Base-by-base conservation (phyloP, 2,329 filamentous ascomycete species). In the Aspergillus floridensis region DNA sequence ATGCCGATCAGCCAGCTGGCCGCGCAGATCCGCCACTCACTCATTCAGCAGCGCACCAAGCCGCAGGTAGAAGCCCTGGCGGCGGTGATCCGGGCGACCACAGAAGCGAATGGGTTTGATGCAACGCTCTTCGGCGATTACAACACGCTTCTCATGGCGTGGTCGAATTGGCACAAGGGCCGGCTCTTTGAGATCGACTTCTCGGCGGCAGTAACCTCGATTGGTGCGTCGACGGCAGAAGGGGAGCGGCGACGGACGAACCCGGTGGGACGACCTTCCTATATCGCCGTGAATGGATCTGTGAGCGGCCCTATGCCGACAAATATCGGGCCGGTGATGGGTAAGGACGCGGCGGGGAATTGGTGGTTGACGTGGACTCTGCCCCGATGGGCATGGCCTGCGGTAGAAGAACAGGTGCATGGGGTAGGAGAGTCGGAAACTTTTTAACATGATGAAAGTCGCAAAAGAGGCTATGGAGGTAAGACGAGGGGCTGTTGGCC, bases 101-200 rank as follows among this genome's bases (percentile, higher is more conserved):
- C 14, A 4, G 38, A 44, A n/a, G n/a, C 38, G 38, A 16, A 44
- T 5, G 38, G 38, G 7, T 16, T 44, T 8, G 38, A 44, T 16
- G 38, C 38, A 5, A 44, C 72, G 2, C 41, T 73, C 1, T 75
- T 69, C 38, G 75, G 77, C 4, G 68, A 73, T 16, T 38, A 72
- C 0, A 65, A 68, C 44, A 66, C 67, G 19, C 35, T 72, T 8
- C 66, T 80, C 7, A 56, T 81, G n/a, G 58, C 65, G 2, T 70
- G 75, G 38, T 75, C 70, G 8, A 81, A 81, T 60, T 79, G 76
- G 76, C 66, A 71, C 5, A 73, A 73, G 48, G 74, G 68, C 7
- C 66, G 72, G 41, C 65, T 80, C 22, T 75, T 72, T 48, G 64
- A 72, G 2, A 65, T 69, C 6, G 76, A 81, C 64, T 80, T 81